Conservation (phyloP, 257 asterid genomes). For the Jaltomata sinuosa region DNA sequence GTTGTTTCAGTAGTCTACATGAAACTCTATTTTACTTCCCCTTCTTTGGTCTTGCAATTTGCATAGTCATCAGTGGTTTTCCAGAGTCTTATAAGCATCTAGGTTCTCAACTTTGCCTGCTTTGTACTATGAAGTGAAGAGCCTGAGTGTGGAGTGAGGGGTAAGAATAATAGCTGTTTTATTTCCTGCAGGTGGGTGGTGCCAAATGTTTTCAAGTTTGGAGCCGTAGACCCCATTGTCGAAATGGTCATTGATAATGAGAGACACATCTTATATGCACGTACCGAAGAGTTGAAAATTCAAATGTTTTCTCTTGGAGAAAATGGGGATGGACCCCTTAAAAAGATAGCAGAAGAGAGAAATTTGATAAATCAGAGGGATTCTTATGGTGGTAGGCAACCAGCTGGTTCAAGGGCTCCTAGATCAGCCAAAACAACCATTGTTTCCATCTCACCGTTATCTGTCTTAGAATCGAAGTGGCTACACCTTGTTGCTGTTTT, state of each 20-base stretch:
- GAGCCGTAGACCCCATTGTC: constrained; percentile 85
- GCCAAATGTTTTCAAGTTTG: constrained; percentile 90
- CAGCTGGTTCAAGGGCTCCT: constrained; percentile 56
- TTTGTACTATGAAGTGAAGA: not conserved
- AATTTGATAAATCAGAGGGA: constrained; percentile 87
- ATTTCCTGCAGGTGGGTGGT: constrained; percentile 76
- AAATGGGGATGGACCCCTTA: constrained; percentile 77
- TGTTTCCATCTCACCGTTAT: constrained; percentile 78
- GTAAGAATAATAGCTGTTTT: constrained; percentile 3
- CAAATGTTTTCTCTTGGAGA: constrained; percentile 85
- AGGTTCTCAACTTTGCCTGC: not conserved
- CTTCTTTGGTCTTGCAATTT: not conserved
- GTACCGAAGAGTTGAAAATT: constrained; percentile 91
- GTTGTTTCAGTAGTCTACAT: not conserved
- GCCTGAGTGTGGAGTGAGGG: constrained; percentile 8
- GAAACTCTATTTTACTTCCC: not conserved
- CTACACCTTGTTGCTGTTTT: constrained; percentile 85
- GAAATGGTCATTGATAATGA: constrained; percentile 95
- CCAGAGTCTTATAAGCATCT: not conserved
- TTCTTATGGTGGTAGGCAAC: constrained; percentile 68
- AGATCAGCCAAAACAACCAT: constrained; percentile 65
- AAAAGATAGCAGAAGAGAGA: constrained; percentile 88
- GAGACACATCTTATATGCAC: constrained; percentile 79
- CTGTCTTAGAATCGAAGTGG: constrained; percentile 86
- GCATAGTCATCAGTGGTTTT: not conserved